Percentiles rank a stretch among this genome's conserved stretches.
These are phyloP conservation scores for Cladorrhinum sp. DNA, from an alignment of 2,329 filamentous ascomycete species.

Conservation along the genomic window DNA sequence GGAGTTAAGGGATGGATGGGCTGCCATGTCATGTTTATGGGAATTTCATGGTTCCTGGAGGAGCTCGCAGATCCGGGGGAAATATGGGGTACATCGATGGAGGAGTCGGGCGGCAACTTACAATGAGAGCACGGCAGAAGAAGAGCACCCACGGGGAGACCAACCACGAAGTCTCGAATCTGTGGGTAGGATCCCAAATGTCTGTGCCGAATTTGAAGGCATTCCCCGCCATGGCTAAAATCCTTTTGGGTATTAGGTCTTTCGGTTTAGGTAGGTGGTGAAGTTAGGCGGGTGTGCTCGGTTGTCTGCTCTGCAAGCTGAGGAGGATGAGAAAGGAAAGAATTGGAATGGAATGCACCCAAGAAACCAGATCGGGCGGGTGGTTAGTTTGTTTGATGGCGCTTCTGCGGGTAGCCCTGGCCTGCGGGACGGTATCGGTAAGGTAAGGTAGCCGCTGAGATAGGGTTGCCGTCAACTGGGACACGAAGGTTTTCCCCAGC, in stretches of 20 bases:
- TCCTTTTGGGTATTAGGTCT: too few species aligned
- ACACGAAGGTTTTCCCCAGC: neutral
- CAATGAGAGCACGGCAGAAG: conserved; percentile 52
- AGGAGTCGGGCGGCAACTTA: conserved; percentile 34
- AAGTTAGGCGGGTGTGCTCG: neutral
- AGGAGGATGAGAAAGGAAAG: neutral
- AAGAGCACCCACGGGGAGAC: conserved; percentile 64
- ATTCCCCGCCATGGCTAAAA: conserved; percentile 3
- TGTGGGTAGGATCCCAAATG: conserved; percentile 55
- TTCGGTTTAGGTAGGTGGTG: neutral
- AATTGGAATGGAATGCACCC: neutral
- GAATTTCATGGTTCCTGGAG: neutral
- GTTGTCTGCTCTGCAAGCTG: conserved; percentile 7
- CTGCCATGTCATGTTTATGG: neutral
- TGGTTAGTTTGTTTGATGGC: neutral
- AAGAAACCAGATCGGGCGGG: neutral
- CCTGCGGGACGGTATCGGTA: neutral
- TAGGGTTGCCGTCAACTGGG: neutral
- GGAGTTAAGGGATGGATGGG: neutral
- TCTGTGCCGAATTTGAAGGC: conserved; percentile 39
- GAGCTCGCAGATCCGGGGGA: neutral
- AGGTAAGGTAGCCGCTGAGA: neutral
- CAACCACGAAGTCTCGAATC: conserved; percentile 79
- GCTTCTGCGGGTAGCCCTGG: neutral
- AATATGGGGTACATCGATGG: neutral